Conservation (phyloP, 371 early-diverging fungal genomes). For the Sporodiniella umbellata region DNA sequence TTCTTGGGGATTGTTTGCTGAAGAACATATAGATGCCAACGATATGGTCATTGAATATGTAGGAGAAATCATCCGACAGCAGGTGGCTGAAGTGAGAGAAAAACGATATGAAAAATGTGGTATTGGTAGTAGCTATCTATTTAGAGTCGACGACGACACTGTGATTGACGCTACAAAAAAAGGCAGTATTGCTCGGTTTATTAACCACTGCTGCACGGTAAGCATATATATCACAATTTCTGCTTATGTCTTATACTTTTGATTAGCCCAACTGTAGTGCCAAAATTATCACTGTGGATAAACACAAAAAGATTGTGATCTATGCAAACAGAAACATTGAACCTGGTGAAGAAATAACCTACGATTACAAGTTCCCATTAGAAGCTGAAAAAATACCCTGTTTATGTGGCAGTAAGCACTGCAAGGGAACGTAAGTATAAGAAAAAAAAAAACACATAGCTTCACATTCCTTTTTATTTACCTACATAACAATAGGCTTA, state of each 20-base stretch:
- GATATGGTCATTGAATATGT: slow-evolving; percentile 98
- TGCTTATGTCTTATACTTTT: background rate
- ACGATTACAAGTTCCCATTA: slow-evolving; percentile 97
- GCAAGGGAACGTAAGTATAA: slow-evolving; percentile 75
- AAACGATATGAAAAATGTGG: slow-evolving; percentile 86
- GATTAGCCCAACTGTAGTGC: slow-evolving; percentile 95
- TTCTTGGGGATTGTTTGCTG: slow-evolving; percentile 95
- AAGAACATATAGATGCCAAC: slow-evolving; percentile 83
- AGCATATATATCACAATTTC: slow-evolving; percentile 16
- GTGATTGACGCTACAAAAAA: slow-evolving; percentile 98
- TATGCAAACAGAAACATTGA: slow-evolving; percentile 87
- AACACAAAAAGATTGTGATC: slow-evolving; percentile 90
- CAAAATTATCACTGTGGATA: slow-evolving; percentile 83
- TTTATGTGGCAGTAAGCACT: slow-evolving; percentile 82
- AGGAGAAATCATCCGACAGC: slow-evolving; percentile 96
- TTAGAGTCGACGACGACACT: slow-evolving; percentile 93
- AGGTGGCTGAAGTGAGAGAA: slow-evolving; percentile 95
- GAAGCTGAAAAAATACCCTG: slow-evolving; percentile 94
- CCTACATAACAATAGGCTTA: too few species aligned
- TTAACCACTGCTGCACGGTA: slow-evolving; percentile 97
- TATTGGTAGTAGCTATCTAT: slow-evolving; percentile 94
- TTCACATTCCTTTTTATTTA: background rate
- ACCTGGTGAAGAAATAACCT: slow-evolving; percentile 96
- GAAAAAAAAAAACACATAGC: too few species aligned
- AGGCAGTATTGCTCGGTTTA: slow-evolving; percentile 97